Evolutionary conservation across 2,329 filamentous ascomycete genomes (phyloP).

Genomic region (Colletotrichum lindemuthianum): DNA sequence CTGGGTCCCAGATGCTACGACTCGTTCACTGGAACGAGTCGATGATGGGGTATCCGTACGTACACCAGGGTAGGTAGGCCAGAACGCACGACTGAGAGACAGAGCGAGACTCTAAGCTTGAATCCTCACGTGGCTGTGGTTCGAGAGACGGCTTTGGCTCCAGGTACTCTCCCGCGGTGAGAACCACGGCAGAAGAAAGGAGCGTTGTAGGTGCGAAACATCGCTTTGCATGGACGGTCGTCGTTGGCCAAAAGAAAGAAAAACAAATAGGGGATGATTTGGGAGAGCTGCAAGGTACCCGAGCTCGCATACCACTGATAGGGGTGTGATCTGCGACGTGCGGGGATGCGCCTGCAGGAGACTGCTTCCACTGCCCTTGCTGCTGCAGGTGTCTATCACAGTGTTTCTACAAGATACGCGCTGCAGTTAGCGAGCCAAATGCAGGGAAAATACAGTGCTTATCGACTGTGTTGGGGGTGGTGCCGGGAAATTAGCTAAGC

Average conservation of each 20-base stretch:
- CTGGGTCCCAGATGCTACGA: constrained; percentile 17
- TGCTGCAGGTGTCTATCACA: too few species aligned
- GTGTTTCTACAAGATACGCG: too few species aligned
- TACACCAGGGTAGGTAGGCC: not conserved
- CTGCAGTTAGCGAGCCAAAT: too few species aligned
- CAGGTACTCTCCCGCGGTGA: constrained; percentile 6
- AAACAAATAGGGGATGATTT: constrained; percentile 7
- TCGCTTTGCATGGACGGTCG: too few species aligned
- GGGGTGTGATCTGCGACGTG: constrained; percentile 26
- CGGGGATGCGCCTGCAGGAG: constrained; percentile 7
- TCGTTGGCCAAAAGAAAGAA: not conserved
- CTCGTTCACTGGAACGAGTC: constrained; percentile 6
- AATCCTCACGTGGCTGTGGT: not conserved
- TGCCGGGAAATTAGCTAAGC: constrained; percentile 38
- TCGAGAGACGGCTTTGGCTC: constrained; percentile 6
- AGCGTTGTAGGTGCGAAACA: constrained; percentile 11
- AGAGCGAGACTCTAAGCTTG: not conserved
- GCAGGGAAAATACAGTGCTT: too few species aligned
- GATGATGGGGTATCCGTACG: too few species aligned
- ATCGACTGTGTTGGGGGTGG: not conserved
- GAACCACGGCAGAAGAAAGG: constrained; percentile 8
- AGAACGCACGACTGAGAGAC: constrained; percentile 20
- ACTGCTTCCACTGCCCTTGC: not conserved
- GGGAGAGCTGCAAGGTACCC: constrained; percentile 34
- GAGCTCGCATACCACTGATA: constrained; percentile 21